Base-by-base conservation (phyloP, 257 asterid species). In the Nicotiana noctiflora region DNA sequence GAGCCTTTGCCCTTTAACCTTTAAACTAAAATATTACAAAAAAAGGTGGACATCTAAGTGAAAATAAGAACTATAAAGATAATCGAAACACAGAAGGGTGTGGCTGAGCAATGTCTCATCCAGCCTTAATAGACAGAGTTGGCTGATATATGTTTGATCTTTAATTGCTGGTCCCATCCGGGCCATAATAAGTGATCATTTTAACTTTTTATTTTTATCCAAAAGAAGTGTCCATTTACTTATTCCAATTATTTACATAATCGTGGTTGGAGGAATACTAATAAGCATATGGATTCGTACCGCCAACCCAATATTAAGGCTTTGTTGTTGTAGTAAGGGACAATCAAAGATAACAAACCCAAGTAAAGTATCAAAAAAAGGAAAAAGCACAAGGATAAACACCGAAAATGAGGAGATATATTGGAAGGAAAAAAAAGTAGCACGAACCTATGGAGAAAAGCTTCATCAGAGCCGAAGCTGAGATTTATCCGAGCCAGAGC, bases 361-460 rank as follows among this genome's bases (percentile, higher is more conserved):
- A 55, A 55, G 46, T 34, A 66, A 34, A 65, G 75, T 66, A 66
- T n/a, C 27, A 67, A 5, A 79, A 79, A 44, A 23, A 5, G 29
- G 7, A 63, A 51, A 12, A 66, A 74, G 2, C 17, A 81, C 6
- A 46, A 18, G 40, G 63, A 61, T 11, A 27, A 27, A 8, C 49
- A 12, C 12, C 1, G 46, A 2, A 37, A 37, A 6, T 0, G 25
- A 80, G 61, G 46, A 40, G 11, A 40, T 8, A 7, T 8, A 40
- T 40, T 13, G 8, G 19, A 27, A 10, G 44, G 1, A 75, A 14
- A 60, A 19, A 25, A 27, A 51, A 29, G 7, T 2, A 25, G 19
- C 52, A 85, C 89, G 65, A 68, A 95, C 99, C 97, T 91, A 81
- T 90, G 94, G 68, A 96, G 97, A 82, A 85, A 85, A 76, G 95